A percentile compares a stretch with the other conserved stretches of the same genome.
Conservation (phyloP, 139 green algal species). For the Chlorella sp. region DNA sequence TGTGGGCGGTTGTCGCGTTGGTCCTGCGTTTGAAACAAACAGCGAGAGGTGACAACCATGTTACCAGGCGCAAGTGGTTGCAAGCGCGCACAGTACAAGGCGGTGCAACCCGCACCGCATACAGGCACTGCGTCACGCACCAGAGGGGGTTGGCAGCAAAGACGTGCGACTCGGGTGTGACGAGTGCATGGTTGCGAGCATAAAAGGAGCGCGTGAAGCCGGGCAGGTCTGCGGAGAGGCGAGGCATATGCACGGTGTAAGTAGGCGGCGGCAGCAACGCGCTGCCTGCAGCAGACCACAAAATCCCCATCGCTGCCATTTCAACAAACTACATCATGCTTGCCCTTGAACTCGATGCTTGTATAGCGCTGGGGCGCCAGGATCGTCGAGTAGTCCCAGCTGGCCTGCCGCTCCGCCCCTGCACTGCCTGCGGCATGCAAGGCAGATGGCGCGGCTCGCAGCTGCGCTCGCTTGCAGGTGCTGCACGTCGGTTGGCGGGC, state of each 20-base stretch:
- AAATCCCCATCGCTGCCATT: background rate
- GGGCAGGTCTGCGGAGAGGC: constrained; percentile 70
- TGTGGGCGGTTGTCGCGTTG: constrained; percentile 68
- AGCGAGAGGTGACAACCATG: too few relatives aligned
- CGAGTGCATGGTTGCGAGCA: constrained; percentile 81
- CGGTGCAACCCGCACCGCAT: background rate
- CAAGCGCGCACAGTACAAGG: background rate
- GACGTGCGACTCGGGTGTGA: constrained; percentile 87
- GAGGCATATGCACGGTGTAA: background rate
- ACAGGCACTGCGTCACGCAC: too few relatives aligned
- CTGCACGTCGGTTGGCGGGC: too few relatives aligned
- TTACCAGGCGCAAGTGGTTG: background rate
- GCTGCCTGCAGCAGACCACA: background rate
- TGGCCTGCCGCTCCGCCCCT: background rate
- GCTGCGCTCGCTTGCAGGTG: too few relatives aligned
- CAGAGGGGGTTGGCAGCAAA: constrained; percentile 48
- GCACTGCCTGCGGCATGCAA: too few relatives aligned
- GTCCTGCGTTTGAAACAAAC: too few relatives aligned
- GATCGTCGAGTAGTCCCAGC: constrained; percentile 37
- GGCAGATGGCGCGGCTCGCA: too few relatives aligned
- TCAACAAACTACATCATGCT: background rate
- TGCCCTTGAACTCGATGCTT: constrained; percentile 39
- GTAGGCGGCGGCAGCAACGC: background rate
- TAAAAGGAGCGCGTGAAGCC: constrained; percentile 89
- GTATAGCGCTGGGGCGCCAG: constrained; percentile 24